Evolutionary conservation across 495 filamentous ascomycete genomes (phyloP), one percentile per base, ranked within the genome.

Genomic region (Extremus antarcticus): DNA sequence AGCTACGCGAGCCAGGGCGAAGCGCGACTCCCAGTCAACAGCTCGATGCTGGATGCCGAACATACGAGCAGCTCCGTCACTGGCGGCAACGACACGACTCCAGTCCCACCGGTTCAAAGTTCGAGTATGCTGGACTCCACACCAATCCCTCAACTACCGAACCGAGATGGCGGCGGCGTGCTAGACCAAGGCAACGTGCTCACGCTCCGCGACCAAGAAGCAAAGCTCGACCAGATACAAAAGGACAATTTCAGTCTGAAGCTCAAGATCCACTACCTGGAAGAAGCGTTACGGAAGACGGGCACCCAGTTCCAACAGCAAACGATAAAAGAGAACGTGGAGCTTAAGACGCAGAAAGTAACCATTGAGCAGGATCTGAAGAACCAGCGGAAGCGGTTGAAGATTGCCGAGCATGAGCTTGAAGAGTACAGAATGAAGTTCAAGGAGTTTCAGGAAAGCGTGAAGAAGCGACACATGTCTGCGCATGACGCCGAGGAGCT

Each of bases 121-220:
- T 90, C 86, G 63, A 95, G 88, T 65, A 72, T 76, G 53, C 50
- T 58, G 4, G 78, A 84, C 58, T 86, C 86, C 47, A 95, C 91
- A 20, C 94, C 91, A 15, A 65, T 92, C 58, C 81, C 83, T 1
- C 69, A 77, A 41, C 71, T 87, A 41, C 76, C 85, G 16, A 77
- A 81, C 58, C 71, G 77, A 51, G 76, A 10, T 17, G 74, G 71
- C 35, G 79, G 77, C 43, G 77, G 84, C 1, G 68, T 95, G 25
- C 78, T 85, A 39, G 78, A 84, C 46, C 79, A 84, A 58, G 90
- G 88, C n/a, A 94, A 95, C 59, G 79, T 88, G 61, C 76, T 94
- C 63, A 91, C 90, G 3, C 71, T 98, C 48, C 82, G 90, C 45
- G 92, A 98, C 63, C 92, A 98, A 69, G 94, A 97, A 63, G 86